Evolutionary conservation across 2,329 filamentous ascomycete species (phyloP).

Genomic region (Nannizziopsis arthrosporioides): DNA sequence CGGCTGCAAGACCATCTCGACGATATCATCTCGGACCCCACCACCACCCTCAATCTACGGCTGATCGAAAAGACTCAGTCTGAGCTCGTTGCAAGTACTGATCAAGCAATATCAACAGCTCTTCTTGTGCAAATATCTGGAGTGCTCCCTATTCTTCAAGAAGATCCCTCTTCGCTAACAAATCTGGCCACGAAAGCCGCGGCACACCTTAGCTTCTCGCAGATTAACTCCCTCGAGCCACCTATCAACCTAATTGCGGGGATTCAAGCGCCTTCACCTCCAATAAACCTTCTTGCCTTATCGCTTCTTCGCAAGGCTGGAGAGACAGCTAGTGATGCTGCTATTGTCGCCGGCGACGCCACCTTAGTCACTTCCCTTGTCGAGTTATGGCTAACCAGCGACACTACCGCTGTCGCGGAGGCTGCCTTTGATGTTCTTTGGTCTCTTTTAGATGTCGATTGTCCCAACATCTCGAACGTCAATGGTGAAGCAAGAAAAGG

Average conservation of each 20-base stretch:
- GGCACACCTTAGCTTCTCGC: slow-evolving; percentile 39
- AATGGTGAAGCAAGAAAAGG: slow-evolving; percentile 20
- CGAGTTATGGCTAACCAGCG: slow-evolving; percentile 47
- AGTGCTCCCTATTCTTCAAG: slow-evolving; percentile 43
- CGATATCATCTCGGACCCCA: slow-evolving; percentile 34
- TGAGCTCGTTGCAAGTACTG: slow-evolving; percentile 29
- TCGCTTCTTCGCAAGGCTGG: slow-evolving; percentile 47
- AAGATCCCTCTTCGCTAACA: slow-evolving; percentile 46
- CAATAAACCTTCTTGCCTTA: slow-evolving; percentile 47
- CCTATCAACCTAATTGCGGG: slow-evolving; percentile 45
- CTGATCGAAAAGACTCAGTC: slow-evolving; percentile 43
- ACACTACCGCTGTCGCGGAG: slow-evolving; percentile 44
- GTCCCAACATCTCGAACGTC: slow-evolving; percentile 21
- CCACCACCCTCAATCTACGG: slow-evolving; percentile 36
- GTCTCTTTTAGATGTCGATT: slow-evolving; percentile 42
- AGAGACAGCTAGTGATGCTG: slow-evolving; percentile 41
- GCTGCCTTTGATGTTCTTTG: slow-evolving; percentile 43
- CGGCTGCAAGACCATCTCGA: slow-evolving; percentile 34
- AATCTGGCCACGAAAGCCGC: slow-evolving; percentile 42
- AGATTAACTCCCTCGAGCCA: slow-evolving; percentile 38
- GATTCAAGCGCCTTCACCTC: slow-evolving; percentile 39
- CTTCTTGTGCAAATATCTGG: slow-evolving; percentile 39
- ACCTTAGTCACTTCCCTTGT: slow-evolving; percentile 45
- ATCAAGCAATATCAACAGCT: slow-evolving; percentile 27
- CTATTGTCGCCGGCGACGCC: slow-evolving; percentile 46